A percentile compares a stretch with the other conserved stretches of the same genome.
These are phyloP conservation scores for Cyclotella atomus DNA, from an alignment of 108 stramenopile species.

Conservation along the genomic window DNA sequence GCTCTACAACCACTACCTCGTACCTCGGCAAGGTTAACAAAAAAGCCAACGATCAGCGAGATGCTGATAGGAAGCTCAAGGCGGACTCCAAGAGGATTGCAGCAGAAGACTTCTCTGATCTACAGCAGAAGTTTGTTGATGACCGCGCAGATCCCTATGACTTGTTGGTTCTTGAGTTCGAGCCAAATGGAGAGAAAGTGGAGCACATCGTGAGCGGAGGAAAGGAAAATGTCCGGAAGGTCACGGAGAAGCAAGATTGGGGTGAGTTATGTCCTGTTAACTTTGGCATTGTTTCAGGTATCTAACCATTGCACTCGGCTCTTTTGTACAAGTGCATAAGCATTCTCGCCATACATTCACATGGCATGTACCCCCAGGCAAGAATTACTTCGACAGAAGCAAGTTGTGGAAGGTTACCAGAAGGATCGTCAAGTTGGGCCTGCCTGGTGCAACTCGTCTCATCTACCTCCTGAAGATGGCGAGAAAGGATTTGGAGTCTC, in stretches of 20 bases:
- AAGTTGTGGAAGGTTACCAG: conserved; percentile 9
- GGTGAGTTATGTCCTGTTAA: neutral
- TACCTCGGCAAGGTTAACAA: neutral
- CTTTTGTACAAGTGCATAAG: neutral
- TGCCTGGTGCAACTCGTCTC: neutral
- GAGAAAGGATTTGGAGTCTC: neutral
- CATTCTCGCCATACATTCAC: neutral
- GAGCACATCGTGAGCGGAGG: neutral
- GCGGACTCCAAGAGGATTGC: neutral
- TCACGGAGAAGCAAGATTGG: conserved; percentile 11
- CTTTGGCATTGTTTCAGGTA: neutral
- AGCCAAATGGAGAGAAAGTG: neutral
- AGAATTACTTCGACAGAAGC: neutral
- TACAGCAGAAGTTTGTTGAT: neutral
- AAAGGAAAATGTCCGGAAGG: neutral
- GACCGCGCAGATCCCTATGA: neutral
- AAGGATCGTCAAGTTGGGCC: neutral
- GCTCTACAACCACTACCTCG: neutral
- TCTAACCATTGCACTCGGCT: neutral
- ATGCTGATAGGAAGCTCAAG: neutral
- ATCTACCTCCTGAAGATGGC: neutral
- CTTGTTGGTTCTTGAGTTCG: neutral
- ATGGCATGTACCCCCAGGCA: conserved; percentile 5
- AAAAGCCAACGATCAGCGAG: neutral
- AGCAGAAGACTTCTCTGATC: neutral